Base-by-base conservation (phyloP, 176 grass and related monocot genomes). In the Oryza rufipogon region DNA sequence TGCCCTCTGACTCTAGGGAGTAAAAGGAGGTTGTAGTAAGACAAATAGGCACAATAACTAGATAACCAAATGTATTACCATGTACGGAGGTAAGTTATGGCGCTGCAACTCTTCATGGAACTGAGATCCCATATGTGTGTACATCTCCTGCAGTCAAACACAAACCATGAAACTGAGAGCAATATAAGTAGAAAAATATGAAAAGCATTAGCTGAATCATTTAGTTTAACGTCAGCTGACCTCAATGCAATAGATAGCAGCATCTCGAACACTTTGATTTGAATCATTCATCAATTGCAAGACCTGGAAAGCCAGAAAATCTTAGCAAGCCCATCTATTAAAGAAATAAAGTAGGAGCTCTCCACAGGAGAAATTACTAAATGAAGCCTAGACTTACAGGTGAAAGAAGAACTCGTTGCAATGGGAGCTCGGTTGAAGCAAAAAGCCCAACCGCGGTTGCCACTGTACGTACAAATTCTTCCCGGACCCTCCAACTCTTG, bases 91-190 rank as follows among this genome's bases (percentile, higher is more conserved):
- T 42, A 98, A 83, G 87, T 93, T 92, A 73, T 98, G 91, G 28
- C 93, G 91, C 80, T 98, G 93, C 80, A 98, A 83, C 73, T 98
- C 96, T 85, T 98, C 96, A 85, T 91, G 89, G 85, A 98, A 98
- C 49, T 98, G 96, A 83, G 96, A 64, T 34, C 96, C 96, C 83
- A 93, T 88, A 34, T 98, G 81, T 45, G 32, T 90, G 84, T 98
- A 94, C 89, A 98, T 95, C 72, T 95, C 96, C 96, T 98, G 87
- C 22, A 32, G 15, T 74, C 6, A 74, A 54, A 46, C 16, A 52
- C 28, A 76, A n/a, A 63, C 78, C 12, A 64, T 19, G 30, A 52
- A 76, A 79, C 26, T 1, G 70, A 48, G 46, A 51, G 26, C 19
- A 74, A 65, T 28, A n/a, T 10, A 32, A 11, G 16, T 41, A 15